Conservation (phyloP, 345 rosid genomes). For the Syzygium jambos region DNA sequence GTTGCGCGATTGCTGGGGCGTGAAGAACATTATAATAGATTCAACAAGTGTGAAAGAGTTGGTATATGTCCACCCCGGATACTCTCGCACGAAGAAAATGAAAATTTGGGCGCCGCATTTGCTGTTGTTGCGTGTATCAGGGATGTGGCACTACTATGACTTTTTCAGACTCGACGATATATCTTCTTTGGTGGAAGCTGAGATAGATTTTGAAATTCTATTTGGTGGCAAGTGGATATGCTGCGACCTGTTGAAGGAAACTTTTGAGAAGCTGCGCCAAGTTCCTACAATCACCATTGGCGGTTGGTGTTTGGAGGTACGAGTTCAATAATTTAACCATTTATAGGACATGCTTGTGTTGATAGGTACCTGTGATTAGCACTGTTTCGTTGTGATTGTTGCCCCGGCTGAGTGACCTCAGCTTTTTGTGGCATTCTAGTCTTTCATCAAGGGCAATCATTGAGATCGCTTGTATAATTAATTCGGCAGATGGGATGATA, state of each 20-base stretch:
- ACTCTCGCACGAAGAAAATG: background rate
- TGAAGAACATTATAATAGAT: background rate
- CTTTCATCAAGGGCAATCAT: background rate
- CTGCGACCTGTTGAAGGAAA: background rate
- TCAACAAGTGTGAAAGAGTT: background rate
- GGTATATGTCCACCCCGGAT: background rate
- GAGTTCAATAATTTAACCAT: background rate
- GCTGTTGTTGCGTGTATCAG: background rate
- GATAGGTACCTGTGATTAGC: background rate
- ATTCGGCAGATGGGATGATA: background rate
- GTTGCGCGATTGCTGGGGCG: background rate
- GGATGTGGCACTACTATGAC: background rate
- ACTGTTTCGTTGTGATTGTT: background rate
- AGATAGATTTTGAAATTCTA: background rate
- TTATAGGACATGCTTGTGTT: background rate
- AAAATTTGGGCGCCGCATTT: background rate
- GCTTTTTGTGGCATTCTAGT: background rate
- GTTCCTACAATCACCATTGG: background rate
- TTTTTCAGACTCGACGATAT: background rate
- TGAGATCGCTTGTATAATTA: background rate
- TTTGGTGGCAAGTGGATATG: no score
- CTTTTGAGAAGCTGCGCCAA: background rate
- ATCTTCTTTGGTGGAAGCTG: background rate
- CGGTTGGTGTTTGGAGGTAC: background rate
- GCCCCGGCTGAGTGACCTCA: background rate